Evolutionary conservation across 257 asterid genomes (phyloP).

Genomic region (Solanum bukasovii): DNA sequence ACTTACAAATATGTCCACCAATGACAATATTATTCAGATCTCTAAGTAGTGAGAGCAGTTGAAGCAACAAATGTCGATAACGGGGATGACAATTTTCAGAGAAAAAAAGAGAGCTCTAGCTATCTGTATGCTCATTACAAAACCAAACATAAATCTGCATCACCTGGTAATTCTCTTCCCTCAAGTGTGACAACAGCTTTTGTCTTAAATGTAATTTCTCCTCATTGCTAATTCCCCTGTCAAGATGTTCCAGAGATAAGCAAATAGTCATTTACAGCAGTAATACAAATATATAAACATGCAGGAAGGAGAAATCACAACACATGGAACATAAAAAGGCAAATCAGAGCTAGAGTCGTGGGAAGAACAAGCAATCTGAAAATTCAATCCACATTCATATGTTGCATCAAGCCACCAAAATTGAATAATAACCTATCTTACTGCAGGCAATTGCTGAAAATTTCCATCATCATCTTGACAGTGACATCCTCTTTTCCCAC

Average conservation of each 20-base stretch:
- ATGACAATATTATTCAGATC: neutral
- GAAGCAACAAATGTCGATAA: neutral
- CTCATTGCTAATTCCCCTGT: constrained; percentile 78
- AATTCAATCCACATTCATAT: neutral
- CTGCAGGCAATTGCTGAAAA: neutral
- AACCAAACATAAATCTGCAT: neutral
- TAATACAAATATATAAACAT: neutral
- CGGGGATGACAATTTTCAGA: neutral
- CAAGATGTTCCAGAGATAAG: constrained; percentile 14
- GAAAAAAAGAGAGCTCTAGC: neutral
- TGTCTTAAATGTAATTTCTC: constrained; percentile 82
- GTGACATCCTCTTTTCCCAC: neutral
- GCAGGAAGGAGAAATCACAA: neutral
- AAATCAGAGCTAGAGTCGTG: neutral
- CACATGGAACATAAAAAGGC: neutral
- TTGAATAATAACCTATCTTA: neutral
- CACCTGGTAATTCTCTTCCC: constrained; percentile 95
- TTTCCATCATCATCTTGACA: neutral
- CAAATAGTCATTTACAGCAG: neutral
- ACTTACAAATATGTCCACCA: neutral
- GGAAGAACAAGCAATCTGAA: neutral
- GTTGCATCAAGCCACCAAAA: neutral
- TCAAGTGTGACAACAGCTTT: constrained; percentile 68
- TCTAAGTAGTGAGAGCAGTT: neutral
- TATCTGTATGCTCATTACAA: neutral